These are phyloP conservation scores for Mrakia gelida DNA, from an alignment of 768 basidiomycete species.

Conservation along the genomic window DNA sequence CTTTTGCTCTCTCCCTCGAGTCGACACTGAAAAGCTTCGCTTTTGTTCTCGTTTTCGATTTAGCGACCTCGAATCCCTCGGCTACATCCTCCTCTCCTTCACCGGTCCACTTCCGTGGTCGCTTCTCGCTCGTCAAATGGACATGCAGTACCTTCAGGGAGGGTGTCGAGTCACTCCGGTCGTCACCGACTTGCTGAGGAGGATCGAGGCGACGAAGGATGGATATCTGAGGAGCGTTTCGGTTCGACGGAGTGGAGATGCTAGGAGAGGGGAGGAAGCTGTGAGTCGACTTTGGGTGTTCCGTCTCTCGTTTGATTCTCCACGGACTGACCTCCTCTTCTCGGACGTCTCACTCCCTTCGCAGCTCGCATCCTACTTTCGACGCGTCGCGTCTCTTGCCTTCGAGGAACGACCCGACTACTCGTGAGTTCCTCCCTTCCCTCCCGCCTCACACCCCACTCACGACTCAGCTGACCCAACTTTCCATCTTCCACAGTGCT, in stretches of 20 bases:
- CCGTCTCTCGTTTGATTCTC: neutral
- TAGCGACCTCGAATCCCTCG: conserved; percentile 21
- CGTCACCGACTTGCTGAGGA: neutral
- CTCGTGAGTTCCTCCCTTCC: neutral
- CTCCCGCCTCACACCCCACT: neutral
- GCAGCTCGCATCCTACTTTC: conserved; percentile 9
- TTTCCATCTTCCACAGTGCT: neutral
- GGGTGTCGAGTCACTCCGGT: neutral
- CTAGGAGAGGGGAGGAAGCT: conserved; percentile 1
- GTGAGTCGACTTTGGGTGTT: conserved; percentile 2
- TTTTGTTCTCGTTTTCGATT: no score
- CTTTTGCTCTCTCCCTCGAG: neutral
- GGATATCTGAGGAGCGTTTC: neutral
- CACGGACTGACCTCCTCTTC: neutral
- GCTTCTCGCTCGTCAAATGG: neutral
- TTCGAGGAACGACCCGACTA: conserved; percentile 6
- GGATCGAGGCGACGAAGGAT: neutral
- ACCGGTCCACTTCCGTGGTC: conserved; percentile 15
- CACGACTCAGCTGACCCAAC: neutral
- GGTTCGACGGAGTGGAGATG: neutral
- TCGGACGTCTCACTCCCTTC: no score
- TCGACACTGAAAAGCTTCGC: neutral
- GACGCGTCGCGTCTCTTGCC: neutral
- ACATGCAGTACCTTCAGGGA: conserved; percentile 8
- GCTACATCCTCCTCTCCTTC: conserved; percentile 21